Percentiles rank a stretch among this genome's conserved stretches.
Evolutionary conservation across 345 rosid genomes (phyloP).

Genomic region (Passiflora organensis): DNA sequence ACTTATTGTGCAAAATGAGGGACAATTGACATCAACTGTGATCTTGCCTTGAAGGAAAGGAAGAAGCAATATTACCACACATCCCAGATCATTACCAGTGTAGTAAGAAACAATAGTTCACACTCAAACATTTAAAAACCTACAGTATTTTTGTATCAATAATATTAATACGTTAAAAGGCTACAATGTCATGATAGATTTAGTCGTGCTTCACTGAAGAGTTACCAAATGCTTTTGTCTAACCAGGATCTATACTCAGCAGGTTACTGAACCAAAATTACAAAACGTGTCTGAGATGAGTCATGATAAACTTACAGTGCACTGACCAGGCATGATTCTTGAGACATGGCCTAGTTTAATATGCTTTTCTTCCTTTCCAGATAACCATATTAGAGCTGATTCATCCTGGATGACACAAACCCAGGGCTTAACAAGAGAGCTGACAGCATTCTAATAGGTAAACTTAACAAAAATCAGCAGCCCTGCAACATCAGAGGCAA

Average conservation of each 20-base stretch:
- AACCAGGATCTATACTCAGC: no score
- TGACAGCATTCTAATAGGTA: slow-evolving; percentile 1
- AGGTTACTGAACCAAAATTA: no score
- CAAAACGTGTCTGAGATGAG: no score
- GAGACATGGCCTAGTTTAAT: slow-evolving; percentile 18
- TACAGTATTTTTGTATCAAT: background rate
- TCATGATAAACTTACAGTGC: slow-evolving; percentile 13
- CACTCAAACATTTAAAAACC: background rate
- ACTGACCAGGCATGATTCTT: slow-evolving; percentile 12
- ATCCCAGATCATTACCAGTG: background rate
- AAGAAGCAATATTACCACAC: slow-evolving; percentile 4
- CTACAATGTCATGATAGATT: background rate
- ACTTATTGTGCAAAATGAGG: background rate
- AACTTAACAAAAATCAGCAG: background rate
- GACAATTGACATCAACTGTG: background rate
- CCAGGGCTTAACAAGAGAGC: background rate
- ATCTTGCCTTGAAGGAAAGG: background rate
- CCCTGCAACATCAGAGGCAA: background rate
- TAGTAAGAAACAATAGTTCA: background rate
- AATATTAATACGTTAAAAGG: background rate
- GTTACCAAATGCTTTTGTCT: background rate
- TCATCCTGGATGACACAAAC: slow-evolving; percentile 19
- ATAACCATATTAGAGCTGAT: slow-evolving; percentile 23
- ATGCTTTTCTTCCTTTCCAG: slow-evolving; percentile 27
- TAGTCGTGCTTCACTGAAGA: background rate